A percentile compares a stretch with the other conserved stretches of the same genome.
phyloP scores from a whole-genome alignment of 257 asterid species.

The Phtheirospermum japonicum region DNA sequence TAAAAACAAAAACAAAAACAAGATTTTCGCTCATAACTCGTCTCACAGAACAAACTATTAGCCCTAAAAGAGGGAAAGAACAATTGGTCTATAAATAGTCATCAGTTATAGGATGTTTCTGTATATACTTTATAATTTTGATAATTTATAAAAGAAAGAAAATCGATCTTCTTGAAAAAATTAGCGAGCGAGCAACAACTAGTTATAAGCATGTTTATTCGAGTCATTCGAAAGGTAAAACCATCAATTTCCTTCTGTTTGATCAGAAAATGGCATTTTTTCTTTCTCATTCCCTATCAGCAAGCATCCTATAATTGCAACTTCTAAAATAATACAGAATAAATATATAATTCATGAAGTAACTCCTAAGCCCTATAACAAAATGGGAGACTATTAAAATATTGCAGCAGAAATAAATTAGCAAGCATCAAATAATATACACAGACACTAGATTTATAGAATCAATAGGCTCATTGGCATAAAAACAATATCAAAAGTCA shows the following conservation, averaged over 20 bases:
- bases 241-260: neutral
- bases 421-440: too few species aligned
- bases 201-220: neutral
- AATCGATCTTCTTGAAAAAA: too few species aligned
- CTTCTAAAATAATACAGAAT: neutral
- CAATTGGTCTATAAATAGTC: neutral
- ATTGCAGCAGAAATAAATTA: neutral
- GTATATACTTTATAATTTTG: too few species aligned
- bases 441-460: neutral
- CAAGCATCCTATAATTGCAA: neutral
- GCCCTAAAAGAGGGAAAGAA: neutral
- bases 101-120: neutral
- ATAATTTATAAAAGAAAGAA: too few species aligned
- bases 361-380: conserved; percentile 4
- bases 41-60: neutral
- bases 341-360: neutral
- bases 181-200: too few species aligned
- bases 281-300: neutral
- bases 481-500: neutral
- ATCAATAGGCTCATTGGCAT: neutral
- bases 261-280: neutral
- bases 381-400: neutral
- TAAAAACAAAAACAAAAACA: neutral
- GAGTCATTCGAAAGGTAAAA: neutral
- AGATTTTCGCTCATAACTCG: neutral